A percentile compares a stretch with the other conserved stretches of the same genome.
Evolutionary conservation across 352 stramenopile genomes (phyloP).

Genomic region (Phytophthora cryptogea): DNA sequence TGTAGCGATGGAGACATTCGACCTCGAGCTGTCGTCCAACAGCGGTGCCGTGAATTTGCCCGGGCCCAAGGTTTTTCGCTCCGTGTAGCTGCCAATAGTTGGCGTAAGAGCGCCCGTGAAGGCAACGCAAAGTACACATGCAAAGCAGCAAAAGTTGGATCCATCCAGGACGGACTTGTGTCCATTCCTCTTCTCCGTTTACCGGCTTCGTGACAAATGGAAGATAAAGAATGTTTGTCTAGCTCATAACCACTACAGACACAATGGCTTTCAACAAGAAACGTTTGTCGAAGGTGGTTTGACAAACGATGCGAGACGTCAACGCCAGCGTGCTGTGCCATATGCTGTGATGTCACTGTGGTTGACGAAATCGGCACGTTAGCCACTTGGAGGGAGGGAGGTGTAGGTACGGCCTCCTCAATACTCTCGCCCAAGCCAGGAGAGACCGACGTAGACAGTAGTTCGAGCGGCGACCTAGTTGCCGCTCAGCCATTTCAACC

Average conservation of each 20-base stretch:
- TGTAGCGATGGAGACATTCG: no score
- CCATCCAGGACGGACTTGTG: neutral
- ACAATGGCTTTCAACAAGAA: neutral
- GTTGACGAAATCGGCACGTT: no score
- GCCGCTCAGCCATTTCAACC: no score
- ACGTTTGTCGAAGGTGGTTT: conserved; percentile 4
- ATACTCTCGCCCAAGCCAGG: no score
- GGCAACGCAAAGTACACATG: neutral
- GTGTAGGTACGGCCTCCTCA: no score
- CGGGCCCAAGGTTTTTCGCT: no score
- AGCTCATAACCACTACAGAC: neutral
- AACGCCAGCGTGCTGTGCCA: neutral
- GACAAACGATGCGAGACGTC: neutral
- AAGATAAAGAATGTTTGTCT: conserved; percentile 9
- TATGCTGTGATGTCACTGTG: no score
- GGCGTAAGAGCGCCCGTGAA: neutral
- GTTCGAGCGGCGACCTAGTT: no score
- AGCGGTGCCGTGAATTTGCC: no score
- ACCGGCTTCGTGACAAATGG: conserved; percentile 7
- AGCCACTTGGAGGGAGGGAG: no score
- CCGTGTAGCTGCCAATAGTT: neutral
- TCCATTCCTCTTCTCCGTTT: conserved; percentile 7
- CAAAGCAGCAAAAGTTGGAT: conserved; percentile 1
- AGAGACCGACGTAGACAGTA: no score
- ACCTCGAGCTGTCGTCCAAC: no score